Evolutionary conservation across 495 filamentous ascomycete species (phyloP), one percentile per base, ranked within the genome.

Genomic region (Apodospora peruviana): DNA sequence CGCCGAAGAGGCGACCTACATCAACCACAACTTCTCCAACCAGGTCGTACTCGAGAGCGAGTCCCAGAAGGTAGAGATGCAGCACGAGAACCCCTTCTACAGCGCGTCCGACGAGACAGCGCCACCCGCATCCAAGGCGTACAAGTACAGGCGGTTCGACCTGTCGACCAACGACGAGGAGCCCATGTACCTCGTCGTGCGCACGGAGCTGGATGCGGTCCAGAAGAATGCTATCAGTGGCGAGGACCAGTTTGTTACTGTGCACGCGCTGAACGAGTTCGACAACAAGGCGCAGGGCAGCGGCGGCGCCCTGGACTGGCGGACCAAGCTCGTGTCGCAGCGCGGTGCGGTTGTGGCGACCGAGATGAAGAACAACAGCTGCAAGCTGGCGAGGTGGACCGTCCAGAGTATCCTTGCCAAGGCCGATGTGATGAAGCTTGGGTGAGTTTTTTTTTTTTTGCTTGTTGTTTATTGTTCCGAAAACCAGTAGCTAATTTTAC

Each of bases 311-410:
- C 75, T 97, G 22, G 91, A 98, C 77, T 98, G 93, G 93, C 81
- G 91, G 61, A 81, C 81, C 49, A 98, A 97, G 79, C 81, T 98
- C 41, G 84, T 83, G 46, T 87, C 85, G 51, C 90, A 96, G 74
- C 83, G 93, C 50, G 93, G 93, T 77, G 93, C 93, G 22, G 91
- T 97, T 24, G 86, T 98, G 14, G 93, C 93, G 17, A 98, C 93
- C n/a, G 93, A 93, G 70, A 98, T 98, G 93, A 98, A 98, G 84
- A 98, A 98, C 80, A 98, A 98, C 78, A 87, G 82, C 61, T 91
- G 86, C 81, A 98, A 98, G 76, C 82, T 98, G 46, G 94, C 93
- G 27, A 76, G 93, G 58, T 98, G 93, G 93, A 95, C 93, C 17
- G 87, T 89, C 43, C 93, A 98, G 75, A 85, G 84, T 56, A 95